Evolutionary conservation across 352 stramenopile species (phyloP).

Genomic region (Elongisporangium senticosum): DNA sequence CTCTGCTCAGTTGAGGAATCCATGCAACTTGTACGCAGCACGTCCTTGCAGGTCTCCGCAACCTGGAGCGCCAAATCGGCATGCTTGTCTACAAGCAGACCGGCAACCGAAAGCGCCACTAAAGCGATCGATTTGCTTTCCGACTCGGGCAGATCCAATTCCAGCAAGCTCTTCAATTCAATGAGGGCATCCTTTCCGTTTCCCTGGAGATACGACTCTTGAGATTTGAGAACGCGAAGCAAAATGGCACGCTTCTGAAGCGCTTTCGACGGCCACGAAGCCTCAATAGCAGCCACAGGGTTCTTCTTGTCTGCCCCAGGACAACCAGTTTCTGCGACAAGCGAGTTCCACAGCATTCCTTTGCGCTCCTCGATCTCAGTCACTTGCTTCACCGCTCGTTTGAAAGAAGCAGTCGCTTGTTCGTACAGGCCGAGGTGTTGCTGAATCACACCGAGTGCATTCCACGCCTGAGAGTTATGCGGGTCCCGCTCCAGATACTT

Average conservation of each 20-base stretch:
- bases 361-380: not conserved
- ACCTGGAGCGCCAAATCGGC: not conserved
- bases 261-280: slow-evolving; percentile 8
- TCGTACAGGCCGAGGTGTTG: slow-evolving; percentile 44
- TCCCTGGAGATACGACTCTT: slow-evolving; percentile 14
- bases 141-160: slow-evolving; percentile 5
- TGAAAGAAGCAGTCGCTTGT: slow-evolving; percentile 31
- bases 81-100: slow-evolving; percentile 15
- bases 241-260: slow-evolving; percentile 2
- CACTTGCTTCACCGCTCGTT: slow-evolving; percentile 4
- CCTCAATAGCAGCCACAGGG: slow-evolving; percentile 2
- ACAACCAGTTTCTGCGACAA: slow-evolving; percentile 21
- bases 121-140: slow-evolving; percentile 20
- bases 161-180: slow-evolving; percentile 17
- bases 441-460: slow-evolving; percentile 55
- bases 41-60: not conserved
- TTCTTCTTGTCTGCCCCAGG: slow-evolving; percentile 4
- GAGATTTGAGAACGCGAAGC: slow-evolving; percentile 23
- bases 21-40: not conserved
- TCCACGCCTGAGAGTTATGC: slow-evolving; percentile 48
- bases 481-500: slow-evolving; percentile 81
- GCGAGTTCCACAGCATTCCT: slow-evolving; percentile 33
- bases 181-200: slow-evolving; percentile 20
- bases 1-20: not conserved
- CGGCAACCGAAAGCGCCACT: slow-evolving; percentile 32